A percentile compares a stretch with the other conserved stretches of the same genome.
Conservation (phyloP, 192 early-diverging fungal genomes). For the Phycomyces nitens region DNA sequence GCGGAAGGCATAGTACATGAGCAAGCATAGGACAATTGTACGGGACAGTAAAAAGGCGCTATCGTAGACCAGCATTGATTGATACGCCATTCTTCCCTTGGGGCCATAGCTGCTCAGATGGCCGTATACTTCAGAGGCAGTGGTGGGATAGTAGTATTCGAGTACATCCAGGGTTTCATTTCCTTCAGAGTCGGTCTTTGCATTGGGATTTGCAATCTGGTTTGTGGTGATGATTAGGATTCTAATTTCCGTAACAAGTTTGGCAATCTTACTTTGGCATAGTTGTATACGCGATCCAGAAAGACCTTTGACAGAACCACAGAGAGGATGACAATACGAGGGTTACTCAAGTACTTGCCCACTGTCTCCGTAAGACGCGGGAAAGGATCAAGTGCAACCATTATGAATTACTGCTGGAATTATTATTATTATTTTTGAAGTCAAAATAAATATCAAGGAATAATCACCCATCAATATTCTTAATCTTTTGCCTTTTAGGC, state of each 20-base stretch:
- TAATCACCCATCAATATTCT: not conserved
- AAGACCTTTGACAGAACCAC: slow-evolving; percentile 15
- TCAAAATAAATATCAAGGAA: not conserved
- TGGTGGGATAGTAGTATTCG: slow-evolving; percentile 27
- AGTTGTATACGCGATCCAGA: slow-evolving; percentile 14
- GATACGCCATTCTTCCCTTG: slow-evolving; percentile 21
- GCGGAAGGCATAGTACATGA: slow-evolving; percentile 15
- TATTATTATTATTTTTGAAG: too few species aligned
- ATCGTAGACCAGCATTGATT: slow-evolving; percentile 21
- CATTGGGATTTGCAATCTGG: slow-evolving; percentile 30
- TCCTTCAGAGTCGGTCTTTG: slow-evolving; percentile 7
- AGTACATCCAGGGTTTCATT: slow-evolving; percentile 30
- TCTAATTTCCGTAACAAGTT: not conserved
- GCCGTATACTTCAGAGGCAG: slow-evolving; percentile 12
- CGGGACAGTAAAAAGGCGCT: slow-evolving; percentile 21
- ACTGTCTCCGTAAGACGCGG: slow-evolving; percentile 4
- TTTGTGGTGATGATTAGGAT: not conserved
- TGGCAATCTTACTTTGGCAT: slow-evolving; percentile 21
- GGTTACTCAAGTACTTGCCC: not conserved
- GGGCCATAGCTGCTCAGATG: slow-evolving; percentile 15
- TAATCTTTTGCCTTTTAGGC: too few species aligned
- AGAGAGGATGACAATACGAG: slow-evolving; percentile 13
- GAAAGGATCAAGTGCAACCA: slow-evolving; percentile 14
- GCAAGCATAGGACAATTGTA: slow-evolving; percentile 16
- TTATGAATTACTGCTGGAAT: too few species aligned